These are phyloP conservation scores for Diacronema lutheri DNA, from an alignment of 78 protist genomes.

Conservation along the genomic window DNA sequence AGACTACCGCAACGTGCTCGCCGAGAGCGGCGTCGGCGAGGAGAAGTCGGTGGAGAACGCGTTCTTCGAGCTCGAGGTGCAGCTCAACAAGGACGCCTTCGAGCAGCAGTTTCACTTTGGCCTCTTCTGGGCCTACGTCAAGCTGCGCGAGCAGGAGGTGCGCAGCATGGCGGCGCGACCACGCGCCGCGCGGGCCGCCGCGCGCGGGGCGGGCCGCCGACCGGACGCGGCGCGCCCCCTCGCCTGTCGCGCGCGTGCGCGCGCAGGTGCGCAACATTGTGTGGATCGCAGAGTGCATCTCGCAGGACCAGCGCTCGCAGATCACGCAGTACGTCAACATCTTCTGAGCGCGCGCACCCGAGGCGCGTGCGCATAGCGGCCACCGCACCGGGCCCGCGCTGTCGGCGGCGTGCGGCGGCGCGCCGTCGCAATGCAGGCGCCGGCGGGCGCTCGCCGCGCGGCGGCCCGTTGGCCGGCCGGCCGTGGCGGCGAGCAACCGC, in stretches of 20 bases:
- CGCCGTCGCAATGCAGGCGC: no score
- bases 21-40: slow-evolving; percentile 25
- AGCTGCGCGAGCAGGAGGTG: slow-evolving; percentile 90
- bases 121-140: slow-evolving; percentile 80
- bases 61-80: slow-evolving; percentile 75
- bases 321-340: slow-evolving; percentile 78
- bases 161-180: no score
- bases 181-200: neutral
- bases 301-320: slow-evolving; percentile 76
- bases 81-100: slow-evolving; percentile 75
- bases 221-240: neutral
- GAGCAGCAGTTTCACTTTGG: slow-evolving; percentile 87
- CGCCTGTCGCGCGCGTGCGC: no score
- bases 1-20: slow-evolving; percentile 74
- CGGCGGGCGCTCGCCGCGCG: no score
- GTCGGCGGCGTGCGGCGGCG: no score
- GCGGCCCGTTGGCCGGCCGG: no score
- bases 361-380: no score
- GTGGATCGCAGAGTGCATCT: slow-evolving; percentile 97
- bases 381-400: no score
- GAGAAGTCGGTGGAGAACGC: slow-evolving; percentile 85
- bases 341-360: slow-evolving; percentile 56
- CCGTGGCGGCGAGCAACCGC: no score
- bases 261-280: slow-evolving; percentile 87
- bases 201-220: neutral